Evolutionary conservation across 768 basidiomycete genomes (phyloP).

Genomic region (Naematelia encephala): DNA sequence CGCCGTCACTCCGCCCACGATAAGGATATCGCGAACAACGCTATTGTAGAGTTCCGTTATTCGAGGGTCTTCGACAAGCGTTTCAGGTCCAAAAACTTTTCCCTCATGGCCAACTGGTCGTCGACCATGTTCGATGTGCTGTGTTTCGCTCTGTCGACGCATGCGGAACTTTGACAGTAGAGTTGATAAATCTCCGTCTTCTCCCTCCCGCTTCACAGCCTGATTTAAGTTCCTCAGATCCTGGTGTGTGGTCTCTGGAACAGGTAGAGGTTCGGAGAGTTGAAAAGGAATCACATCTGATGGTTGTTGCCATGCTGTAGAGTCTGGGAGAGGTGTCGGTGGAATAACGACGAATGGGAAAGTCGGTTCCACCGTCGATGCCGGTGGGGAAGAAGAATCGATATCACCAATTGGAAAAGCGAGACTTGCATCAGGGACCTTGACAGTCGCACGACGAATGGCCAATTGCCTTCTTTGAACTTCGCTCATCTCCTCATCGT

Average conservation of each 20-base stretch:
- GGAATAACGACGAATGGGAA: not conserved
- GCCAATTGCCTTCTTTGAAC: conserved; percentile 18
- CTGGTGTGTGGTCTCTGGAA: not conserved
- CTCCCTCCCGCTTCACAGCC: too few species aligned
- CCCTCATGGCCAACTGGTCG: conserved; percentile 2
- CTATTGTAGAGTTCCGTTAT: conserved; percentile 25
- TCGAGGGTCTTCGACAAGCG: conserved; percentile 36
- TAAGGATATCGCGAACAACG: conserved; percentile 37
- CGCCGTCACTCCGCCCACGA: conserved; percentile 25
- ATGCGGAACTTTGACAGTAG: not conserved
- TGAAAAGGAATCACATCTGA: conserved; percentile 8
- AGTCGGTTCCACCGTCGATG: not conserved
- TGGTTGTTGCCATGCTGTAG: not conserved
- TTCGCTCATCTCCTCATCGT: conserved; percentile 15
- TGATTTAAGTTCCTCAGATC: too few species aligned
- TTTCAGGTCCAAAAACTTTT: conserved; percentile 42
- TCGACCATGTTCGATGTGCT: too few species aligned
- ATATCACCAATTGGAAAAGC: conserved; percentile 28
- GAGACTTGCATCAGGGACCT: conserved; percentile 21
- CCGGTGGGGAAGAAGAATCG: not conserved
- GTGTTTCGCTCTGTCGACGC: not conserved
- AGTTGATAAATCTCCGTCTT: not conserved
- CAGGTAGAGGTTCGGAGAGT: conserved; percentile 3
- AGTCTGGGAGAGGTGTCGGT: not conserved
- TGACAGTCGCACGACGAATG: conserved; percentile 33